Conservation (phyloP, 2,329 filamentous ascomycete species). For the Colletotrichum costaricense region DNA sequence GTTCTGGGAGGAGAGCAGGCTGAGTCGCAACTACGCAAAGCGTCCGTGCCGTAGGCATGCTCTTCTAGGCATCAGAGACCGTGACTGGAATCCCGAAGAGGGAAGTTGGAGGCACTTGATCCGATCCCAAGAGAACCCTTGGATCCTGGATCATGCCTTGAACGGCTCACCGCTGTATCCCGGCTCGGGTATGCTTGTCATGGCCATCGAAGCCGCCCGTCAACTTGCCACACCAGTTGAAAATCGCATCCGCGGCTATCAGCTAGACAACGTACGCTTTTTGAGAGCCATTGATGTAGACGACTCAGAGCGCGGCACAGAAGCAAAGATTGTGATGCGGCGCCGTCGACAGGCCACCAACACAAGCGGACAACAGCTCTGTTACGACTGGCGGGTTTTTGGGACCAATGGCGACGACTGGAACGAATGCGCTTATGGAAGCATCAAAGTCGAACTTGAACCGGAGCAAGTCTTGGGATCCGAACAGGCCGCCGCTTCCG, state of each 20-base stretch:
- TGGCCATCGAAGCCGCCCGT: slow-evolving; percentile 59
- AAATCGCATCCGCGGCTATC: not conserved
- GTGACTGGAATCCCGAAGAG: slow-evolving; percentile 55
- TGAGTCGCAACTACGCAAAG: slow-evolving; percentile 55
- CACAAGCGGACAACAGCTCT: slow-evolving; percentile 6
- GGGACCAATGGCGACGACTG: slow-evolving; percentile 12
- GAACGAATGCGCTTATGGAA: slow-evolving; percentile 13
- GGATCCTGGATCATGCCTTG: slow-evolving; percentile 61
- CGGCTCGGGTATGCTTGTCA: slow-evolving; percentile 60
- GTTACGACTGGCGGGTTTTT: slow-evolving; percentile 19
- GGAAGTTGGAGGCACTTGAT: slow-evolving; percentile 62
- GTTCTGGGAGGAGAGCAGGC: slow-evolving; percentile 65
- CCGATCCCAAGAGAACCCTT: slow-evolving; percentile 59
- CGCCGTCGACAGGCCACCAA: slow-evolving; percentile 22
- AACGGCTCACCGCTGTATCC: slow-evolving; percentile 61
- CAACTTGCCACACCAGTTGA: slow-evolving; percentile 43
- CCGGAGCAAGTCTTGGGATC: not conserved
- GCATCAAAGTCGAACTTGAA: slow-evolving; percentile 19
- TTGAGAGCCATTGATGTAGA: slow-evolving; percentile 5
- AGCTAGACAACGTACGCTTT: slow-evolving; percentile 8
- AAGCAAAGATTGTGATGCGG: slow-evolving; percentile 25
- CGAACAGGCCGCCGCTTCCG: not conserved
- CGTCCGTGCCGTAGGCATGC: slow-evolving; percentile 59
- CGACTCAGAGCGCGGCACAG: slow-evolving; percentile 8
- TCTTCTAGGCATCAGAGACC: slow-evolving; percentile 58